Conservation (phyloP, 148 eudicot species). For the Amaranthus palmeri region DNA sequence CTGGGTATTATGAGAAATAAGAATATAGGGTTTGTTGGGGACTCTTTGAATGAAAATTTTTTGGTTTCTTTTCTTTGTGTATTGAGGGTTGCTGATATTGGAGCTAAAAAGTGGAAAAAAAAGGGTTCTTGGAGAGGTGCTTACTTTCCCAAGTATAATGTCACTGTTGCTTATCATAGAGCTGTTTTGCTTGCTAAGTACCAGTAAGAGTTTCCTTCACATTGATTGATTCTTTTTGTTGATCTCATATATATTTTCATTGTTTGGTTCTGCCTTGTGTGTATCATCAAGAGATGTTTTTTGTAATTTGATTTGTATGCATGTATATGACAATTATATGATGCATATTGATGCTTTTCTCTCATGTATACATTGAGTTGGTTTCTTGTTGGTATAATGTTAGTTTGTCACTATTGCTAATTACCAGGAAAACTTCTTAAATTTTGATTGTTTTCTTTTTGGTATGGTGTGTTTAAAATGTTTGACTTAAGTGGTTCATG, state of each 20-base stretch:
- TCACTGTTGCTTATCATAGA: constrained; percentile 85
- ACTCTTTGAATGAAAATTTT: constrained; percentile 82
- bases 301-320: background rate
- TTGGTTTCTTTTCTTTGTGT: constrained; percentile 65
- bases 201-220: constrained; percentile 39
- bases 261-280: background rate
- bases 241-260: too few species aligned
- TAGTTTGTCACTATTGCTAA: too few species aligned
- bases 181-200: constrained; percentile 85
- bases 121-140: constrained; percentile 94
- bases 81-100: constrained; percentile 60
- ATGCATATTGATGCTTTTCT: background rate
- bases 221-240: background rate
- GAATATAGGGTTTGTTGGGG: constrained; percentile 90
- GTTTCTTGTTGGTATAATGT: background rate
- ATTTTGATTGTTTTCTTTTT: too few species aligned
- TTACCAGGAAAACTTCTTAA: too few species aligned
- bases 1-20: constrained; percentile 63
- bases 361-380: too few species aligned
- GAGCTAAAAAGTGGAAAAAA: constrained; percentile 82
- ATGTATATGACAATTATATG: background rate
- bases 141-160: constrained; percentile 71
- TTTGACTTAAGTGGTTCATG: too few species aligned
- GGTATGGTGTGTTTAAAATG: too few species aligned
- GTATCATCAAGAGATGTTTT: background rate